Evolutionary conservation across 2,329 filamentous ascomycete genomes (phyloP), one percentile per base, ranked within the genome.

Genomic region (Colletotrichum gloeosporioides): DNA sequence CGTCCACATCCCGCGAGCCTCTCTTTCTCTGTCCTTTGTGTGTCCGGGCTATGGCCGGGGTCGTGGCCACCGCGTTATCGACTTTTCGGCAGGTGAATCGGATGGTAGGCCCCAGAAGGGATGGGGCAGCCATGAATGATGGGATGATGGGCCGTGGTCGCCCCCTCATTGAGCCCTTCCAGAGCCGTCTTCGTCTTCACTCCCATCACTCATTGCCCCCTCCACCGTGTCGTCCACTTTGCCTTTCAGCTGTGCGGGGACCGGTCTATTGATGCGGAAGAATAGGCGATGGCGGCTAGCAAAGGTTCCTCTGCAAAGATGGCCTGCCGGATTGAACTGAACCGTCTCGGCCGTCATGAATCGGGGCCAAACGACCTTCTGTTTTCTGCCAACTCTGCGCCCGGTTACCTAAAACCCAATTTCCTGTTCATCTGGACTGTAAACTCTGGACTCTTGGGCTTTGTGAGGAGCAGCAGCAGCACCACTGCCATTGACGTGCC

Each of bases 31-130:
- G 39, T 22, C 22, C 22, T 22, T 3, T 22, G n/a, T 73, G 31
- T 4, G 36, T 39, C 32, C 59, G 64, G 29, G 57, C 59, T 12
- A 32, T 22, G 34, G 34, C 69, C 64, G 27, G 63, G 61, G 27
- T 12, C 3, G 55, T 53, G 29, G 44, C 44, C 44, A 62, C 49
- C 36, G 39, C 59, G 75, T 75, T 70, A 71, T 77, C 71, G 65
- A 67, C 65, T 75, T 67, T 77, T 75, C 53, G 61, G 71, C 75
- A 75, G 66, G 66, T 75, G 31, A 71, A 39, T 71, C 61, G 61
- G 59, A 69, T 25, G 22, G 32, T n/a, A 32, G 34, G 8, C 32
- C 59, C 36, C 44, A 22, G 44, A 71, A 16, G 22, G 12, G 29
- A 49, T 22, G 69, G 59, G 32, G 44, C 44, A 39, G 31, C 63